Percentiles rank a stretch among this genome's conserved stretches.
Evolutionary conservation across 2,329 filamentous ascomycete species (phyloP).

Genomic region (Scolecobasidium constrictum): DNA sequence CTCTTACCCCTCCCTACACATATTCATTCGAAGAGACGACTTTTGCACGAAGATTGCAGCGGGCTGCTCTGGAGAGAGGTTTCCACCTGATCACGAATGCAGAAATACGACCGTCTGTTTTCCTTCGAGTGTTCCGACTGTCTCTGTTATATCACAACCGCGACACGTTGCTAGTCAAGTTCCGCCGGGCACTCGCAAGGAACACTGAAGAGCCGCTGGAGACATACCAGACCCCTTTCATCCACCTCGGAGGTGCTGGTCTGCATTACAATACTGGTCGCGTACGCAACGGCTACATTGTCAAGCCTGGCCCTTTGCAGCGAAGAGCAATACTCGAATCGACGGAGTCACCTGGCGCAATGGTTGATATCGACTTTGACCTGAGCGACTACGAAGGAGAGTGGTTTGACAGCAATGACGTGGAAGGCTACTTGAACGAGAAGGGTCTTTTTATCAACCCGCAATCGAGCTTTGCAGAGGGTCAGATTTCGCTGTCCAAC

Average conservation of each 20-base stretch:
- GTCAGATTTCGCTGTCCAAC: slow-evolving; percentile 38
- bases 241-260: slow-evolving; percentile 56
- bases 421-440: slow-evolving; percentile 60
- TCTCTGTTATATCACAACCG: slow-evolving; percentile 47
- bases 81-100: slow-evolving; percentile 46
- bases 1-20: slow-evolving; percentile 24
- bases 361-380: slow-evolving; percentile 32
- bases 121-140: slow-evolving; percentile 54
- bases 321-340: slow-evolving; percentile 17
- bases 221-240: slow-evolving; percentile 49
- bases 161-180: slow-evolving; percentile 27
- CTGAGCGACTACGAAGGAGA: slow-evolving; percentile 58
- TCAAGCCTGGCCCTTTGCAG: slow-evolving; percentile 19
- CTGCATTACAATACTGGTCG: slow-evolving; percentile 46
- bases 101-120: slow-evolving; percentile 16
- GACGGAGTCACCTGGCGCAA: slow-evolving; percentile 7
- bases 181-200: slow-evolving; percentile 28
- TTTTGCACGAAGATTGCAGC: slow-evolving; percentile 62
- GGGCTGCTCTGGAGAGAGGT: slow-evolving; percentile 52
- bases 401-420: slow-evolving; percentile 68
- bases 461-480: slow-evolving; percentile 48
- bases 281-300: slow-evolving; percentile 20
- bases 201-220: slow-evolving; percentile 41
- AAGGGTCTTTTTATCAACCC: slow-evolving; percentile 53
- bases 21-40: slow-evolving; percentile 53